Evolutionary conservation across 1,139 yeast genomes (phyloP).

Genomic region (Wickerhamomyces sp.): DNA sequence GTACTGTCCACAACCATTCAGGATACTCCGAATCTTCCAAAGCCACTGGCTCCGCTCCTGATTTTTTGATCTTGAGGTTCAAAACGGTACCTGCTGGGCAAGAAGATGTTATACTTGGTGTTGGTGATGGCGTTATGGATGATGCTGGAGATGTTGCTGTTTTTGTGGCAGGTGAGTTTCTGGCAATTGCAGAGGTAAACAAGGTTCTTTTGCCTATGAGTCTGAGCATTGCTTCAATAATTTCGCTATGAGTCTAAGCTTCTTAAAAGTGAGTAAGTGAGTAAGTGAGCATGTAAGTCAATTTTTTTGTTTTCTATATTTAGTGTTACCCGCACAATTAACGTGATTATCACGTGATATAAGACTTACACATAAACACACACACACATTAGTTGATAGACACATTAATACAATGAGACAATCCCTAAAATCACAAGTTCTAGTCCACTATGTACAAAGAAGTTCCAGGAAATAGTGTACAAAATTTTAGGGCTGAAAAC

Average conservation of each 20-base stretch:
- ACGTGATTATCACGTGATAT: neutral
- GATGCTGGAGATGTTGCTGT: constrained; percentile 12
- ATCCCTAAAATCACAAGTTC: neutral
- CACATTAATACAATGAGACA: constrained; percentile 1
- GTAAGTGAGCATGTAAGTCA: too few species aligned
- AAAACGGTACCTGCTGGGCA: constrained; percentile 76
- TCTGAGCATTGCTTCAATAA: too few species aligned
- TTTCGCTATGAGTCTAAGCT: neutral
- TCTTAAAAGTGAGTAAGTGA: neutral
- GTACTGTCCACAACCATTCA: constrained; percentile 89
- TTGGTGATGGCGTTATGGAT: too few species aligned
- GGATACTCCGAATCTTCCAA: constrained; percentile 87
- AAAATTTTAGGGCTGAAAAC: constrained; percentile 92
- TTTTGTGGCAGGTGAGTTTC: constrained; percentile 11
- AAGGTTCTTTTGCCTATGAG: constrained; percentile 11
- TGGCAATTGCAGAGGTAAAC: constrained; percentile 12
- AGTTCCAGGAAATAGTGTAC: constrained; percentile 74
- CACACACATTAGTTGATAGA: too few species aligned
- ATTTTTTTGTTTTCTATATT: neutral
- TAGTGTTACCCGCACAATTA: neutral
- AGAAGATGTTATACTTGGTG: constrained; percentile 38
- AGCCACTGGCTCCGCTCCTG: constrained; percentile 88
- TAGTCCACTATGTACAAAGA: constrained; percentile 38
- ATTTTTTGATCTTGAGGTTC: constrained; percentile 71
- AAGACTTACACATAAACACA: too few species aligned